Evolutionary conservation across 441 rosid genomes (phyloP).

Genomic region (Viola pubescens): DNA sequence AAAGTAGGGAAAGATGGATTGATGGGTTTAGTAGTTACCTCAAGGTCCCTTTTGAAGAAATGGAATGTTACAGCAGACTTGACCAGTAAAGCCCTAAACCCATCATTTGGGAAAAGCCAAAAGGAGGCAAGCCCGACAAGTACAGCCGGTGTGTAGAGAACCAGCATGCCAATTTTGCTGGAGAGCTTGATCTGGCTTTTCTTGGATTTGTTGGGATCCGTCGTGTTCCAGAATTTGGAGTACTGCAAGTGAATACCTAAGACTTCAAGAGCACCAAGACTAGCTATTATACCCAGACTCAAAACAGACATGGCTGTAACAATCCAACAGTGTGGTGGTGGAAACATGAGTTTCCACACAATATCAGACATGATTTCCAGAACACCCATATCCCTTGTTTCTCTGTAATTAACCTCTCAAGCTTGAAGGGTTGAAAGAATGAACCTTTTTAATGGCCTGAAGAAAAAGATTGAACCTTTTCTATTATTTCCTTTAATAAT

Average conservation of each 20-base stretch:
- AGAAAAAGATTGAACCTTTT: too few relatives aligned
- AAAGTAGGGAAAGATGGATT: background rate
- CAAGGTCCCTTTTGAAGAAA: slow-evolving; percentile 66
- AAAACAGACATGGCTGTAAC: slow-evolving; percentile 35
- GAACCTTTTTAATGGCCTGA: too few relatives aligned
- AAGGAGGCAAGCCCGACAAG: slow-evolving; percentile 43
- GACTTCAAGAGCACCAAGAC: slow-evolving; percentile 36
- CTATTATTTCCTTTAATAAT: too few relatives aligned
- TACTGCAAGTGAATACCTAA: slow-evolving; percentile 50
- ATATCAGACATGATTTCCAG: slow-evolving; percentile 2
- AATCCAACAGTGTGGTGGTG: slow-evolving; percentile 29
- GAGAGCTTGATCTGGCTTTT: slow-evolving; percentile 23
- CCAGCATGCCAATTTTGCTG: slow-evolving; percentile 54
- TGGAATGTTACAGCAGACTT: slow-evolving; percentile 49
- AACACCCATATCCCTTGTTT: too few relatives aligned
- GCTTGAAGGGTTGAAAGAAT: too few relatives aligned
- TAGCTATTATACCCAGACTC: slow-evolving; percentile 25
- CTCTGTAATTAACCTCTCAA: too few relatives aligned
- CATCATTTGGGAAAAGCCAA: slow-evolving; percentile 31
- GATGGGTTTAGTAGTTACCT: slow-evolving; percentile 31
- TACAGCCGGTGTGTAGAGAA: slow-evolving; percentile 54
- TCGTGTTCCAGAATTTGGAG: slow-evolving; percentile 46
- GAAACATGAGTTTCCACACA: slow-evolving; percentile 22
- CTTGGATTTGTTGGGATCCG: slow-evolving; percentile 4
- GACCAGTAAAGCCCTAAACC: slow-evolving; percentile 42